phyloP scores from a whole-genome alignment of 2,329 filamentous ascomycete species.

The Microascus cirrosus region DNA sequence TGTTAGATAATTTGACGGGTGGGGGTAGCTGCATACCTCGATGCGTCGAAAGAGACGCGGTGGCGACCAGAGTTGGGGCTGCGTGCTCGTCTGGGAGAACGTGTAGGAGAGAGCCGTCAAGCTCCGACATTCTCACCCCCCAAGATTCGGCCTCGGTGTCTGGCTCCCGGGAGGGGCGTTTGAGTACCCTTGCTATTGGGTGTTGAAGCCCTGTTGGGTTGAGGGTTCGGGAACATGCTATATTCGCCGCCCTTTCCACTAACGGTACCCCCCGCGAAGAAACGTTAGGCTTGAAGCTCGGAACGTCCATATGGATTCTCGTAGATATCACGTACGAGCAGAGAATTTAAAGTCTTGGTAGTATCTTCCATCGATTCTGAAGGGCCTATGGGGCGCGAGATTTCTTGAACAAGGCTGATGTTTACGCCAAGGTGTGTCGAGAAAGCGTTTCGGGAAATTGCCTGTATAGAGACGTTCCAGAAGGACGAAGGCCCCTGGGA shows the following conservation, averaged over 20 bases:
- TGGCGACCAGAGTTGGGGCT: not conserved
- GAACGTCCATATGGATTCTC: too few species aligned
- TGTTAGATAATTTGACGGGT: not conserved
- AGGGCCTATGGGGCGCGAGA: not conserved
- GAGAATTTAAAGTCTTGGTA: not conserved
- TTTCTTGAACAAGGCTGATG: not conserved
- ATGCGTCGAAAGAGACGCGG: not conserved
- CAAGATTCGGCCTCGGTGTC: not conserved
- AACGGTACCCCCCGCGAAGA: too few species aligned
- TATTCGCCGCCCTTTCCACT: too few species aligned
- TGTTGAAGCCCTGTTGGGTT: too few species aligned
- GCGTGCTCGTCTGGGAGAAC: not conserved
- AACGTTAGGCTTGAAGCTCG: too few species aligned
- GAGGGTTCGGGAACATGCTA: too few species aligned
- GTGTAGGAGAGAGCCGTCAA: not conserved
- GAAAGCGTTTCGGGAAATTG: not conserved
- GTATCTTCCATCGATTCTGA: not conserved
- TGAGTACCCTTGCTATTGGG: too few species aligned
- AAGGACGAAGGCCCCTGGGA: not conserved
- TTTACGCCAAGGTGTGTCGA: not conserved
- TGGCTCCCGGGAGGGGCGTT: too few species aligned
- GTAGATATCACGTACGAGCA: too few species aligned
- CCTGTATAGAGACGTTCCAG: not conserved
- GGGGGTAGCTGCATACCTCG: conserved; percentile 3
- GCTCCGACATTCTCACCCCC: not conserved